Base-by-base conservation (phyloP, 345 rosid species). In the Eucalyptus pauciflora region DNA sequence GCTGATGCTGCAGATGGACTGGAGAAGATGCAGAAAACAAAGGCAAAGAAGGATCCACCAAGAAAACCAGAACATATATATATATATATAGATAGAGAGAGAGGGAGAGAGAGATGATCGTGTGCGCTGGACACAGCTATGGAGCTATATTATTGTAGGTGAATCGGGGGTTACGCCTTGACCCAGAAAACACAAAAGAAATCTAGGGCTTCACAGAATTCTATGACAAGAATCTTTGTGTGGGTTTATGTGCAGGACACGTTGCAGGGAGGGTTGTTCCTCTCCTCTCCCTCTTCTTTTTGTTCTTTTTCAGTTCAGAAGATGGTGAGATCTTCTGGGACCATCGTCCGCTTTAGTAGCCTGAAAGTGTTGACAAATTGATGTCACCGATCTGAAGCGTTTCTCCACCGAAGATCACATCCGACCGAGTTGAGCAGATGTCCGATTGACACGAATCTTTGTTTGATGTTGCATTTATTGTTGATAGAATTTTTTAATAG, bases 191-290 rank as follows among this genome's bases (percentile, higher is more conserved):
- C 58, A 52, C 58, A 56, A 24, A 56, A 56, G 29, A 56, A 56
- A 56, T 56, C 62, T 56, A 56, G 62, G 86, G 56, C 50, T 14
- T 37, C 33, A 31, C 33, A 67, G 90, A 86, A 58, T 54, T 79
- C 85, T 69, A 29, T 62, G 85, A 24, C 87, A 49, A 90, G 79
- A 64, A 64, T 87, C 50, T 71, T 45, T 27, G 51, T 50, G 50
- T 88, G 37, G 85, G 86, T 79, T 88, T 51, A 49, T 37, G 89
- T 91, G 92, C 94, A 87, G 13, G 88, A 86, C 90, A 92, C 87
- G 92, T 86, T 13, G 86, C 13, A 3, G 80, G 80, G 25, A 7
- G 41, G 60, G 86, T 31, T 62, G 33, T 14, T 52, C 24, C 10
- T 69, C 87, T 52, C 24, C 10, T 69, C 87, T 92, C 62, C 29